These are phyloP conservation scores for Apophysomyces variabilis DNA, from an alignment of 371 early-diverging fungal genomes.

Conservation along the genomic window DNA sequence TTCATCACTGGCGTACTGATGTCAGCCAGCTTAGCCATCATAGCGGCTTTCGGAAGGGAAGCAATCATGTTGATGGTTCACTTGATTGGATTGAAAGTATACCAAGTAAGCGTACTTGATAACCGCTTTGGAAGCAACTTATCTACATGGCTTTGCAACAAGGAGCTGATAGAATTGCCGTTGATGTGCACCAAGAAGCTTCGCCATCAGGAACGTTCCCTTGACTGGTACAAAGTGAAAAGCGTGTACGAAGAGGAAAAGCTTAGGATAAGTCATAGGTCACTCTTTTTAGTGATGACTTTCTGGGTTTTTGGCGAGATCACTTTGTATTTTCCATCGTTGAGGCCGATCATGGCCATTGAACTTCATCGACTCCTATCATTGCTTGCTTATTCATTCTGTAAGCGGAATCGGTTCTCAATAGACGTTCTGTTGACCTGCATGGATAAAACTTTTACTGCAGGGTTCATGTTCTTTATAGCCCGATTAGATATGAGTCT, in stretches of 20 bases:
- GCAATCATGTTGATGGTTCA: constrained; percentile 10
- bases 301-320: not conserved
- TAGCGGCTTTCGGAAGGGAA: not conserved
- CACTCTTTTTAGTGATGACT: not conserved
- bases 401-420: not conserved
- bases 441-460: no score
- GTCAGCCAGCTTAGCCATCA: not conserved
- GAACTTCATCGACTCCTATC: constrained; percentile 5
- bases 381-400: constrained; percentile 6
- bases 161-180: constrained; percentile 15
- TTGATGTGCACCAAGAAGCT: not conserved
- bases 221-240: not conserved
- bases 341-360: not conserved
- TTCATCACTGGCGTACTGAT: not conserved
- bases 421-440: not conserved
- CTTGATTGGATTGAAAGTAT: constrained; percentile 24
- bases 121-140: no score
- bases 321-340: no score
- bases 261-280: not conserved
- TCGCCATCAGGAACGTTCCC: constrained; percentile 7
- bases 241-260: not conserved
- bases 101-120: constrained; percentile 20
- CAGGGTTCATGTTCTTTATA: constrained; percentile 23
- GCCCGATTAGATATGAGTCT: not conserved
- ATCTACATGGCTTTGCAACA: no score